A percentile compares a stretch with the other conserved stretches of the same genome.
phyloP scores from a whole-genome alignment of 352 stramenopile species.

The Albugo candida region DNA sequence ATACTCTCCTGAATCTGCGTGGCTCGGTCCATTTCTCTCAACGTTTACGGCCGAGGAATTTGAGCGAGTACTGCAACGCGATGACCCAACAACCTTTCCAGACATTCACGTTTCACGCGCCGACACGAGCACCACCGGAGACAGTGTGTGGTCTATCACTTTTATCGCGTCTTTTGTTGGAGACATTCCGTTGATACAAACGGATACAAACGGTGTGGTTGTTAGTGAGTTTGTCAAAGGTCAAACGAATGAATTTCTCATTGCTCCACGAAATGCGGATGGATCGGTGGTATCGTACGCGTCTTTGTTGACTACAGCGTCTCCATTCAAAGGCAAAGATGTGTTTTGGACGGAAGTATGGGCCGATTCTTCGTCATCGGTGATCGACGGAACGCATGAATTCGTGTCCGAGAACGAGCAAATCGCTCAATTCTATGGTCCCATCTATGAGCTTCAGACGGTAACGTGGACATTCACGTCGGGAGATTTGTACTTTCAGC shows the following conservation, averaged over 20 bases:
- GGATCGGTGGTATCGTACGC: constrained; percentile 80
- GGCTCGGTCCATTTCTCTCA: constrained; percentile 22
- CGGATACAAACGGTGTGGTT: constrained; percentile 21
- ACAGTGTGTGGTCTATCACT: constrained; percentile 59
- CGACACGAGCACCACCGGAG: constrained; percentile 20
- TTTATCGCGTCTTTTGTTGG: constrained; percentile 61
- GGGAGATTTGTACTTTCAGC: constrained; percentile 34
- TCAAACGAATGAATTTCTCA: constrained; percentile 87
- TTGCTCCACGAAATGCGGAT: constrained; percentile 86
- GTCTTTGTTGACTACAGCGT: constrained; percentile 31
- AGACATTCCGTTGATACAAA: constrained; percentile 49
- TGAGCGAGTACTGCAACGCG: constrained; percentile 16
- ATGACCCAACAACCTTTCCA: constrained; percentile 16
- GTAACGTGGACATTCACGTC: constrained; percentile 42
- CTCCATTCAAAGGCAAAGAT: constrained; percentile 79
- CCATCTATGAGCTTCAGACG: constrained; percentile 80
- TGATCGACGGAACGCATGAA: constrained; percentile 75
- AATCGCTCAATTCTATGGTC: constrained; percentile 79
- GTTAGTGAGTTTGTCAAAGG: constrained; percentile 86
- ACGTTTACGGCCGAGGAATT: constrained; percentile 21
- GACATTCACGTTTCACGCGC: constrained; percentile 29
- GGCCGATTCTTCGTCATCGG: constrained; percentile 32
- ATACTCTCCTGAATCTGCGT: background rate
- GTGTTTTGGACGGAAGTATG: constrained; percentile 93
- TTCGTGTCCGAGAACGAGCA: constrained; percentile 81